Conservation (phyloP, 1,284 basidiomycete genomes). For the Malassezia sp. region DNA sequence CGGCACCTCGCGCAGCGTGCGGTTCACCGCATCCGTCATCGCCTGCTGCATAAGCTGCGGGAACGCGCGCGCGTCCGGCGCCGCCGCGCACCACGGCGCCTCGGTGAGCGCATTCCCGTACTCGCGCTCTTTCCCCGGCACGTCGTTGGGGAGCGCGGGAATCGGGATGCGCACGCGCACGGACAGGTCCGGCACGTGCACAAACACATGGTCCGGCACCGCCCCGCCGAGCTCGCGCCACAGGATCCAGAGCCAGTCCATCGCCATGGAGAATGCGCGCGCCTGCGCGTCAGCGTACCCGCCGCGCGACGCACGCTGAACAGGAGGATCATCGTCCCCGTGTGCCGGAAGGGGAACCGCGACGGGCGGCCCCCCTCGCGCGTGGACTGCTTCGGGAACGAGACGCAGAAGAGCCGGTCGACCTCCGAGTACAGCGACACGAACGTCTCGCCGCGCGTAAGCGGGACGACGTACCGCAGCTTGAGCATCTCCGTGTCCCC, state of each 20-base stretch:
- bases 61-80: too few relatives aligned
- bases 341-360: conserved; percentile 34
- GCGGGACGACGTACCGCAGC: conserved; percentile 59
- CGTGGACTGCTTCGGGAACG: conserved; percentile 52
- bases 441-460: conserved; percentile 54
- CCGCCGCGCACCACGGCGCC: too few relatives aligned
- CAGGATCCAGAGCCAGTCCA: conserved; percentile 72
- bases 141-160: conserved; percentile 41
- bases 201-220: conserved; percentile 51
- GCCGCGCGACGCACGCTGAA: too few relatives aligned
- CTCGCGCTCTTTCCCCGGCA: not conserved
- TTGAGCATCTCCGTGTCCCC: conserved; percentile 49
- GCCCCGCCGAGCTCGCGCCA: conserved; percentile 57
- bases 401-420: conserved; percentile 66
- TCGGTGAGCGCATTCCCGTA: not conserved
- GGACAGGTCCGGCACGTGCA: conserved; percentile 52
- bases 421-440: conserved; percentile 69
- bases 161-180: conserved; percentile 59
- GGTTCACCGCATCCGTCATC: not conserved
- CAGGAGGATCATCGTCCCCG: conserved; percentile 65
- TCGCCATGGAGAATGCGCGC: conserved; percentile 54
- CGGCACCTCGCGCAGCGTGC: conserved; percentile 43
- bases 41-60: too few relatives aligned
- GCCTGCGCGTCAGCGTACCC: too few relatives aligned
- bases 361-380: conserved; percentile 35